These are phyloP conservation scores for California macrophylla DNA, from an alignment of 441 rosid genomes.

Conservation along the genomic window DNA sequence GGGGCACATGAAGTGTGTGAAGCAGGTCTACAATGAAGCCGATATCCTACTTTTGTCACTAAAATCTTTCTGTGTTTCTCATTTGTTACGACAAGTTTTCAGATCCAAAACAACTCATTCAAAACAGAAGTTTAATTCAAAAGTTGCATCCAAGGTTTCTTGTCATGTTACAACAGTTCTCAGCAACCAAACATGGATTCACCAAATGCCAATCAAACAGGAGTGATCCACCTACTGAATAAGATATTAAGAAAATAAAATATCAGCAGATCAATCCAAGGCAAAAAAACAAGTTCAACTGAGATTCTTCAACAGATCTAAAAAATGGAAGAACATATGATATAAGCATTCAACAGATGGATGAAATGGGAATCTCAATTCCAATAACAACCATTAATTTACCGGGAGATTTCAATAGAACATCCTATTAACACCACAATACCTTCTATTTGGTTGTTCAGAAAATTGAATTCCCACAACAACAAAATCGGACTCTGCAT, in stretches of 20 bases:
- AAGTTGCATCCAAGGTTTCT: background rate
- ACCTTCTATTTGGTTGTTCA: background rate
- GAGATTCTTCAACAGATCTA: background rate
- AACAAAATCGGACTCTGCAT: background rate
- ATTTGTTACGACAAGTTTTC: background rate
- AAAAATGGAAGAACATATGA: background rate
- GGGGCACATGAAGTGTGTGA: background rate
- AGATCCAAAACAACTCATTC: background rate
- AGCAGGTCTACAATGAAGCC: background rate
- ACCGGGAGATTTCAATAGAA: background rate
- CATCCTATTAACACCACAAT: background rate
- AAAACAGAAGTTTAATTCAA: background rate
- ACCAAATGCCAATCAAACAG: background rate
- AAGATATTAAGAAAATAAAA: background rate
- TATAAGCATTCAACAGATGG: background rate
- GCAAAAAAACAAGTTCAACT: background rate
- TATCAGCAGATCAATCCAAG: background rate
- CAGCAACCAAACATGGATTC: conserved; percentile 3
- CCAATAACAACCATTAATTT: background rate
- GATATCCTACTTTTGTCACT: background rate
- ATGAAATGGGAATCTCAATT: background rate
- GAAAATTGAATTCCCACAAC: background rate
- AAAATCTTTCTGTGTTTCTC: background rate
- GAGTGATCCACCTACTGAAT: background rate
- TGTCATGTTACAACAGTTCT: background rate